phyloP scores from a whole-genome alignment of 495 filamentous ascomycete species.

The Hyphodiscus hymeniophilus region DNA sequence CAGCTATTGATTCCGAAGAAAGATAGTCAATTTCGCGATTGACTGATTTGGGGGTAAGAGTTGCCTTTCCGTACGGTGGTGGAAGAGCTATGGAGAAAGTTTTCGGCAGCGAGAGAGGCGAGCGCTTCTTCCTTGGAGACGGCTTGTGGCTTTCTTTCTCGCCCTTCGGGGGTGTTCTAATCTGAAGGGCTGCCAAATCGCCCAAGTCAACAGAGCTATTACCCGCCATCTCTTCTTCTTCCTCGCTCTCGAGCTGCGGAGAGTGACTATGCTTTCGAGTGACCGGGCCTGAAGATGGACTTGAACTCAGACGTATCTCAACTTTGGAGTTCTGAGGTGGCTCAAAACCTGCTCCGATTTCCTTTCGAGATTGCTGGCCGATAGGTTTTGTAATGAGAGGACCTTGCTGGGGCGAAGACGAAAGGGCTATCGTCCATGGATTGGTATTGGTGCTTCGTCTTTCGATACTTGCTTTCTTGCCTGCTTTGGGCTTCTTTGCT shows the following conservation, averaged over 20 bases:
- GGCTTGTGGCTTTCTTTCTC: background rate
- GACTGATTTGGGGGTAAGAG: background rate
- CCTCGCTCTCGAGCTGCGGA: background rate
- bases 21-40: background rate
- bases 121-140: background rate
- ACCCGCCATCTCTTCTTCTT: background rate
- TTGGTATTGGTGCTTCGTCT: conserved; percentile 15
- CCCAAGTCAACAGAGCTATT: background rate
- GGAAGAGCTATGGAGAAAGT: background rate
- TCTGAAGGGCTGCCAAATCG: no score
- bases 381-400: conserved; percentile 2
- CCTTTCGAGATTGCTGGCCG: background rate
- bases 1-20: background rate
- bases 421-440: conserved; percentile 10
- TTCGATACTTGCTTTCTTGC: background rate
- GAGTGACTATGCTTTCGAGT: conserved; percentile 1
- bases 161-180: background rate
- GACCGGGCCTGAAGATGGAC: background rate
- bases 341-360: background rate
- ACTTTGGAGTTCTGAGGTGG: background rate
- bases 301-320: background rate
- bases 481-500: conserved; percentile 1
- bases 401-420: background rate
- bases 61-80: background rate
- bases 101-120: background rate